Base-by-base conservation (phyloP, 1,284 basidiomycete genomes). In the Amylostereum chailletii region DNA sequence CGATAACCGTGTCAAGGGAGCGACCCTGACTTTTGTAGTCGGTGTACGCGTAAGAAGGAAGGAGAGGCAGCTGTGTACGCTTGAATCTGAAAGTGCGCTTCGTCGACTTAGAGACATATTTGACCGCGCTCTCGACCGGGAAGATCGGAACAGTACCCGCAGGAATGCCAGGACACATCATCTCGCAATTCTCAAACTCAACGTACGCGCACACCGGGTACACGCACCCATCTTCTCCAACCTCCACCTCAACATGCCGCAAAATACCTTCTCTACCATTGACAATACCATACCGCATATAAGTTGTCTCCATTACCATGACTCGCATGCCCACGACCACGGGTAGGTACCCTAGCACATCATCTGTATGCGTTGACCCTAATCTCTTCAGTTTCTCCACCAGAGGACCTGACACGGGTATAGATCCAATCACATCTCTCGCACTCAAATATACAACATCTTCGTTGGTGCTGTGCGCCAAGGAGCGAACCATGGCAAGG, bases 11-110 rank as follows among this genome's bases (percentile, higher is more conserved):
- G 2, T 52, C 47, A 10, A 64, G 39, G 2, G 60, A 58, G 9
- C 57, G 43, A 0, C 63, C 62, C 45, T 64, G 63, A 40, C 57
- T 57, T 44, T 63, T 64, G 43, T 60, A 60, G 19, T 59, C 61
- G 0, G 63, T 64, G n/a, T 58, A 59, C 0, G 54, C 50, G 49
- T 60, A 64, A 1, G 58, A 56, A 5, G 62, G 63, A 2, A 59
- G 11, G 1, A 64, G 9, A 0, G 63, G 62, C 0, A 63, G 5
- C 42, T 63, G 62, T 3, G 32, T 47, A 7, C 59, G 48, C 1
- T n/a, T 27, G 27, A 59, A 52, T 0, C 42, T 43, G 19, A 45
- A 39, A 7, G 38, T 31, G 40, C 9, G 34, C 44, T 30, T 48
- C 29, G 3, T 37, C 7, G 19, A 46, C 33, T 8, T 37, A 46